These are phyloP conservation scores for Amanita fuliginea DNA, from an alignment of 768 basidiomycete genomes.

Conservation along the genomic window DNA sequence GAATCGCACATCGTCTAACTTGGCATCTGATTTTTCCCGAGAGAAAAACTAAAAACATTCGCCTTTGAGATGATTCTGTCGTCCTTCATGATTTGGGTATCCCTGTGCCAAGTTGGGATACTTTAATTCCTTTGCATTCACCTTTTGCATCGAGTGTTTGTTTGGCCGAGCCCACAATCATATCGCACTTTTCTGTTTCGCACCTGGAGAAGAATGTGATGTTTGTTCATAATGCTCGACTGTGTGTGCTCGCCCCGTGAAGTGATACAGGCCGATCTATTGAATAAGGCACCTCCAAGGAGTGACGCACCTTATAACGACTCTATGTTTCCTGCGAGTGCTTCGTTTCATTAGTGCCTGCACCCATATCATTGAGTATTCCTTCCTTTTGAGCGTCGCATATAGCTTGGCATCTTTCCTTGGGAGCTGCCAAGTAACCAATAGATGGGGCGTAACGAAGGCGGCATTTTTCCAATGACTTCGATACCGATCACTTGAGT, in stretches of 20 bases:
- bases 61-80: conserved; percentile 39
- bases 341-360: conserved; percentile 48
- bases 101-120: background rate
- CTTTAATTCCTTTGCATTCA: conserved; percentile 12
- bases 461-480: conserved; percentile 39
- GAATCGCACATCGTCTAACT: conserved; percentile 23
- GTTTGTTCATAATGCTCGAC: no score
- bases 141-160: conserved; percentile 67
- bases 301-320: conserved; percentile 16
- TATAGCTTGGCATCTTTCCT: conserved; percentile 42
- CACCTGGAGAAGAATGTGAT: conserved; percentile 55
- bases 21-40: conserved; percentile 36
- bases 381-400: conserved; percentile 61
- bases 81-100: conserved; percentile 30
- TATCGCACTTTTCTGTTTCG: conserved; percentile 9
- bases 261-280: conserved; percentile 27
- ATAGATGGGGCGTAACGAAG: conserved; percentile 55
- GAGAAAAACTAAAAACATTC: conserved; percentile 27
- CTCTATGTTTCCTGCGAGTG: conserved; percentile 42
- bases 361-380: conserved; percentile 48
- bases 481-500: conserved; percentile 36
- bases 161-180: conserved; percentile 42
- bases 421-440: conserved; percentile 51
- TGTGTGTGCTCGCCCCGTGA: no score
- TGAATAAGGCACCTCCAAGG: conserved; percentile 2